Evolutionary conservation across 257 asterid genomes (phyloP).

Genomic region (Cinchona pubescens): DNA sequence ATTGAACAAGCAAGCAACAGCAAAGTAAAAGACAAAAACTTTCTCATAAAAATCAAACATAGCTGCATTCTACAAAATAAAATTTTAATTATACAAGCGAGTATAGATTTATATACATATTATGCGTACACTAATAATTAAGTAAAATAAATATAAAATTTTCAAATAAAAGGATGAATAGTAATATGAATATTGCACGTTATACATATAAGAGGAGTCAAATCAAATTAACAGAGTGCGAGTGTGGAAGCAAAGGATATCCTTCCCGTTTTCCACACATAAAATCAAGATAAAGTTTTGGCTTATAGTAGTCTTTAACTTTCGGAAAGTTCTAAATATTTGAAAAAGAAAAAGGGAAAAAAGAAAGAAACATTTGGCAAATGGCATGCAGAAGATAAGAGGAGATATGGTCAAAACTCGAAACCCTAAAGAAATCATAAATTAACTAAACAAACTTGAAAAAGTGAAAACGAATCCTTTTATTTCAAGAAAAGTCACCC

Average conservation of each 20-base stretch:
- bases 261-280: constrained; percentile 15
- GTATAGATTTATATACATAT: background rate
- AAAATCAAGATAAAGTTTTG: constrained; percentile 17
- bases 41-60: background rate
- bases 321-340: constrained; percentile 34
- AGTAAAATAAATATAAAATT: too few relatives aligned
- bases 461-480: constrained; percentile 38
- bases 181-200: too few relatives aligned
- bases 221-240: background rate
- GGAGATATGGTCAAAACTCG: constrained; percentile 43
- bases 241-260: constrained; percentile 26
- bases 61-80: background rate
- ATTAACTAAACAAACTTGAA: constrained; percentile 21
- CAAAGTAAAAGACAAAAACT: background rate
- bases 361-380: constrained; percentile 1
- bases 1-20: background rate
- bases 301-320: constrained; percentile 27
- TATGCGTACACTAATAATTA: too few relatives aligned
- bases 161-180: too few relatives aligned
- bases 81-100: background rate
- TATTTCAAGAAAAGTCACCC: constrained; percentile 44
- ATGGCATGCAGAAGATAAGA: constrained; percentile 3
- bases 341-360: constrained; percentile 13
- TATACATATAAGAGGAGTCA: background rate
- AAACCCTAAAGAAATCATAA: constrained; percentile 20